Evolutionary conservation across 805 yeast species (phyloP).

Genomic region (Monosporozyma aerobia): DNA sequence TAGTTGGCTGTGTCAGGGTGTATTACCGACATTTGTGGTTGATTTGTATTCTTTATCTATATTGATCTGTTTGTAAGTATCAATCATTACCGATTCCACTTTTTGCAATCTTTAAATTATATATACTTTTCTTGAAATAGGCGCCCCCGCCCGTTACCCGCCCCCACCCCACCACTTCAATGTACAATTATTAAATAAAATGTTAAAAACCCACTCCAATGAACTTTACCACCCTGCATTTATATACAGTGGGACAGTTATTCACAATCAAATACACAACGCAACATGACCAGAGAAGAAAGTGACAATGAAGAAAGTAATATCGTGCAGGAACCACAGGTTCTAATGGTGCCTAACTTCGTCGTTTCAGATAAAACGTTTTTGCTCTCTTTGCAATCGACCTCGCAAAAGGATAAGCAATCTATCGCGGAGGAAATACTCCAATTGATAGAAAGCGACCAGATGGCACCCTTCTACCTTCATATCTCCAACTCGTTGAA

Average conservation of each 20-base stretch:
- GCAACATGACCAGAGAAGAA: neutral
- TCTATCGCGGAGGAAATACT: constrained; percentile 35
- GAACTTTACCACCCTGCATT: neutral
- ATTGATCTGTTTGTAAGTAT: neutral
- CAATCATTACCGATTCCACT: too few relatives aligned
- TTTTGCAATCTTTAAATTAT: too few relatives aligned
- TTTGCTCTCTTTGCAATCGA: constrained; percentile 37
- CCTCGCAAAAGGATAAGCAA: neutral
- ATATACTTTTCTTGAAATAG: too few relatives aligned
- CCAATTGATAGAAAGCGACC: constrained; percentile 40
- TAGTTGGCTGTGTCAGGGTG: constrained; percentile 35
- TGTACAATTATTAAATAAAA: too few relatives aligned
- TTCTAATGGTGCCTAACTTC: constrained; percentile 64
- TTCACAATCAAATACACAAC: neutral
- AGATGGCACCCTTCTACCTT: constrained; percentile 77
- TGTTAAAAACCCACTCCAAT: too few relatives aligned
- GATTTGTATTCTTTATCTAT: neutral
- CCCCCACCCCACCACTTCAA: too few relatives aligned
- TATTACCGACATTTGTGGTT: constrained; percentile 28
- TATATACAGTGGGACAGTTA: too few relatives aligned
- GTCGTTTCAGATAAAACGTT: constrained; percentile 74
- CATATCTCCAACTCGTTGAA: constrained; percentile 44
- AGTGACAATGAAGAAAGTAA: constrained; percentile 13
- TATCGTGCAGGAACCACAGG: constrained; percentile 20
- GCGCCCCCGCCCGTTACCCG: too few relatives aligned